A percentile compares a stretch with the other conserved stretches of the same genome.
Conservation (phyloP, 495 filamentous ascomycete species). For the Corynascus novoguineensis region DNA sequence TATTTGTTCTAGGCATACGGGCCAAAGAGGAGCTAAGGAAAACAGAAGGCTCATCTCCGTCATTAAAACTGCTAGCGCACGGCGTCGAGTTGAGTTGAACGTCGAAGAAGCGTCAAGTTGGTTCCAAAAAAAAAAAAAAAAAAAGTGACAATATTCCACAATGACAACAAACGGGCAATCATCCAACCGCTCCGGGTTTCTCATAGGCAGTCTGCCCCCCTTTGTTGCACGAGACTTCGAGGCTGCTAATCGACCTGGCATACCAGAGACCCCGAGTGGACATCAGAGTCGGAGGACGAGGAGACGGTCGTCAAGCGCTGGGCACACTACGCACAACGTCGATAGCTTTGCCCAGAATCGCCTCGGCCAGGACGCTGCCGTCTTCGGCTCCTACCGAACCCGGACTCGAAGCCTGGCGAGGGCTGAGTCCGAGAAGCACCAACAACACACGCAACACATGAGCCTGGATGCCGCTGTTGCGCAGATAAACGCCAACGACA, state of each 20-base stretch:
- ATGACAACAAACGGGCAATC: background rate
- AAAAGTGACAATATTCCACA: background rate
- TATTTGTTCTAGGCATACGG: background rate
- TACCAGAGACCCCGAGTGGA: background rate
- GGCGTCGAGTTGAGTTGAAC: background rate
- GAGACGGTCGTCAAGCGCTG: background rate
- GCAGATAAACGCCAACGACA: background rate
- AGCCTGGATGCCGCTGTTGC: background rate
- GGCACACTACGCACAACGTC: background rate
- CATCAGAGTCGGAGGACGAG: background rate
- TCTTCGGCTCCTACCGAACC: conserved; percentile 3
- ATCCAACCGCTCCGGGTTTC: background rate
- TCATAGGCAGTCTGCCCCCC: background rate
- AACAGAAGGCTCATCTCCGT: background rate
- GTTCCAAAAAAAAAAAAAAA: too few relatives aligned
- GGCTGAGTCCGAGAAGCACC: background rate
- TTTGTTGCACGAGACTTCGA: background rate
- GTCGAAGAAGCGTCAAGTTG: background rate
- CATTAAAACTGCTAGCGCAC: background rate
- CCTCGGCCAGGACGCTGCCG: background rate
- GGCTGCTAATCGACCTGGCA: background rate
- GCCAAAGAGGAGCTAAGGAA: background rate
- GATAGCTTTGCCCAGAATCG: conserved; percentile 19
- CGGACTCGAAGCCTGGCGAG: conserved; percentile 16
- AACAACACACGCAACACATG: background rate